A percentile compares a stretch with the other conserved stretches of the same genome.
phyloP scores from a whole-genome alignment of 306 rosid genomes.

The Ormosia semicastrata region DNA sequence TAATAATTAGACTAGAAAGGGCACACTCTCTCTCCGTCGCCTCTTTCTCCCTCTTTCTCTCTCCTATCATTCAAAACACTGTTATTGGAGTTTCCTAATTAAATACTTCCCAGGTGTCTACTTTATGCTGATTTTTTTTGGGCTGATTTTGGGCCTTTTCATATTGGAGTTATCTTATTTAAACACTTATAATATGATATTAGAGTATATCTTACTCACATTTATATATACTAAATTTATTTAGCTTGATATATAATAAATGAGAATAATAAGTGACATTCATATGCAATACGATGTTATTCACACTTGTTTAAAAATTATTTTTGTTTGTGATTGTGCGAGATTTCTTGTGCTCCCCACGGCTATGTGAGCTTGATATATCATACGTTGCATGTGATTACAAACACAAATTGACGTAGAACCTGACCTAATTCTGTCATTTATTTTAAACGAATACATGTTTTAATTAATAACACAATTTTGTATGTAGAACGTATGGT shows the following conservation, averaged over 20 bases:
- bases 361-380: conserved; percentile 28
- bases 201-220: no score
- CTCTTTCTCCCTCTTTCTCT: conserved; percentile 37
- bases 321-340: conserved; percentile 41
- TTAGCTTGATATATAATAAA: no score
- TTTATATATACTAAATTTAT: no score
- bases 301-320: no score
- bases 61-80: conserved; percentile 58
- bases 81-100: conserved; percentile 52
- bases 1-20: conserved; percentile 36
- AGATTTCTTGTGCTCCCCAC: conserved; percentile 74
- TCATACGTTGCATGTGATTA: conserved; percentile 53
- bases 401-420: conserved; percentile 39
- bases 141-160: conserved; percentile 39
- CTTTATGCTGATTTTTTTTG: conserved; percentile 43
- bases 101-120: conserved; percentile 44
- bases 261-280: no score
- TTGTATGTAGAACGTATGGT: no score
- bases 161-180: no score
- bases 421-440: not conserved
- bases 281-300: no score
- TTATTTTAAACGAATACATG: not conserved
- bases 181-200: no score
- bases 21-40: conserved; percentile 8
- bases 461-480: conserved; percentile 8